phyloP scores from a whole-genome alignment of 2,329 filamentous ascomycete species.

The Epichloe gansuensis region DNA sequence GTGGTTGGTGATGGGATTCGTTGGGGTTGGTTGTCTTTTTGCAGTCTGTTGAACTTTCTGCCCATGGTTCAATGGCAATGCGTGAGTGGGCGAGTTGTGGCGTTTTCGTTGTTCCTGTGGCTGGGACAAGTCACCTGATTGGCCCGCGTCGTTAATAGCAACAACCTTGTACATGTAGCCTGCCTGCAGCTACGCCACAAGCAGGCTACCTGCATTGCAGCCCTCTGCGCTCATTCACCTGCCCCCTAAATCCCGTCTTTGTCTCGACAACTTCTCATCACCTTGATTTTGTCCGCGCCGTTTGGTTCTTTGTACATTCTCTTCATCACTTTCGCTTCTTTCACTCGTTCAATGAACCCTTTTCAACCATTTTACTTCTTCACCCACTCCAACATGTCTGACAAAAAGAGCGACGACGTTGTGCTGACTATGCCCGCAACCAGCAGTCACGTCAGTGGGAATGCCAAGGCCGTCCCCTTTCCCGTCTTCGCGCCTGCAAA shows the following conservation, averaged over 20 bases:
- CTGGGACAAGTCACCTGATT: not conserved
- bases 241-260: not conserved
- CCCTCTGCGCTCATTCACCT: not conserved
- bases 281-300: not conserved
- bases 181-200: not conserved
- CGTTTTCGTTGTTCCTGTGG: not conserved
- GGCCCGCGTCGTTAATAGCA: not conserved
- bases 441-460: not conserved
- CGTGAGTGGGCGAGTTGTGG: not conserved
- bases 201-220: too few species aligned
- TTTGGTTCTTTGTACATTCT: not conserved
- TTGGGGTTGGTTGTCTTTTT: too few species aligned
- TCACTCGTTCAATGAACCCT: not conserved
- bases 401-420: slow-evolving; percentile 6
- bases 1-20: too few species aligned
- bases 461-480: not conserved
- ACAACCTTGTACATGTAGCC: not conserved
- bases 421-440: not conserved
- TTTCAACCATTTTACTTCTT: not conserved
- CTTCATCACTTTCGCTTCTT: not conserved
- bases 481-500: slow-evolving; percentile 4
- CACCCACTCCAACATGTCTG: not conserved
- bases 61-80: too few species aligned
- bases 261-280: not conserved
- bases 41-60: too few species aligned